These are phyloP conservation scores for Magnaporthiopsis rhizophila DNA, from an alignment of 2,329 filamentous ascomycete species.

Conservation along the genomic window DNA sequence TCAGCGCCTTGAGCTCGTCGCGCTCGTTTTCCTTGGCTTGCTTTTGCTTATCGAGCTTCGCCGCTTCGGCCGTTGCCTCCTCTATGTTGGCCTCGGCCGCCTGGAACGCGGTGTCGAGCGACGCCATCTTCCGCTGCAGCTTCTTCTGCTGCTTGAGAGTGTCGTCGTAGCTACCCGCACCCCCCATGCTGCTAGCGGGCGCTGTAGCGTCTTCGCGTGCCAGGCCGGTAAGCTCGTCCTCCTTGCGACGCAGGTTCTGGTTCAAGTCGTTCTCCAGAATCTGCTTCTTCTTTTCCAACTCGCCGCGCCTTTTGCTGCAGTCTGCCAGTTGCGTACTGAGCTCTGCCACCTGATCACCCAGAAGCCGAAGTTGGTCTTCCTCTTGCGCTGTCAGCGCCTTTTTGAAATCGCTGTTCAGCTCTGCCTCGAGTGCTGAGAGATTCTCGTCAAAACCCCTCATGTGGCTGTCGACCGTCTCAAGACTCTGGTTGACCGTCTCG, in stretches of 20 bases:
- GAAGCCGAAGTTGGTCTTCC: constrained; percentile 67
- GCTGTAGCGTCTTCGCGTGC: constrained; percentile 57
- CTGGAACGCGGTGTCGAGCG: constrained; percentile 59
- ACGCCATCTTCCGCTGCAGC: constrained; percentile 57
- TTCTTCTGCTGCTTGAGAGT: constrained; percentile 75
- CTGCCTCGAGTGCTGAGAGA: constrained; percentile 67
- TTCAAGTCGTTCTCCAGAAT: constrained; percentile 79
- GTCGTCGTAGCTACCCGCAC: constrained; percentile 65
- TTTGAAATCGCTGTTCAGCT: constrained; percentile 82
- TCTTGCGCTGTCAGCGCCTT: constrained; percentile 79
- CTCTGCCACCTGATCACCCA: constrained; percentile 62
- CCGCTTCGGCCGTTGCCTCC: constrained; percentile 38
- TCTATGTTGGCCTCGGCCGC: constrained; percentile 70
- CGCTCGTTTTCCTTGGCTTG: constrained; percentile 62
- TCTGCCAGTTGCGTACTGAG: constrained; percentile 71
- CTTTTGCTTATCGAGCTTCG: constrained; percentile 46
- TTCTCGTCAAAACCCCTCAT: constrained; percentile 71
- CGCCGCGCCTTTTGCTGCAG: constrained; percentile 62
- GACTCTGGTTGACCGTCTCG: constrained; percentile 56
- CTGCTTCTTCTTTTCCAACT: constrained; percentile 73
- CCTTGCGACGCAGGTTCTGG: constrained; percentile 79
- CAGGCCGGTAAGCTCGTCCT: constrained; percentile 76
- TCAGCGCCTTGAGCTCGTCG: constrained; percentile 66
- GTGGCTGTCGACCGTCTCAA: constrained; percentile 64
- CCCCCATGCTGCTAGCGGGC: constrained; percentile 16